Base-by-base conservation (phyloP, 2,329 filamentous ascomycete genomes). In the Diaporthe ilicicola region DNA sequence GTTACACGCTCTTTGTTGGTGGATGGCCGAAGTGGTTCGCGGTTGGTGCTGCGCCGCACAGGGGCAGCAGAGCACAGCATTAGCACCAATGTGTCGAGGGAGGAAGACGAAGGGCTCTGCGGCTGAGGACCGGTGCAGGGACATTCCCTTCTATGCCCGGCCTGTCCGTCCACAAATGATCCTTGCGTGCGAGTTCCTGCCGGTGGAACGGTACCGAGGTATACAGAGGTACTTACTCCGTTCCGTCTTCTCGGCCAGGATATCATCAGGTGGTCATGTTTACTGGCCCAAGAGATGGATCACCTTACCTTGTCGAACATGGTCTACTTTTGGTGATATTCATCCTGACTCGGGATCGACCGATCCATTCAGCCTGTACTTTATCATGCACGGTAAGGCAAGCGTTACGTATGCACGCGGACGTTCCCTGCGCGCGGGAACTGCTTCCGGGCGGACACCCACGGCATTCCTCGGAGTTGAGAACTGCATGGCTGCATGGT, bases 71-170 rank as follows among this genome's bases (percentile, higher is more conserved):
- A 48, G 24, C 44, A 70, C 59, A 61, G 27, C 44, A 61, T 37
- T 34, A 67, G 51, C 34, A 27, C 50, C 39, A 29, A 42, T 61
- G 24, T n/a, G n/a, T 53, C 15, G 34, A 54, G 48, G 15, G 34
- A 54, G 48, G 15, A 44, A 44, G 51, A 44, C 8, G 44, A 34
- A 50, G 37, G 42, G 29, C n/a, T 51, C 44, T 50, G 51, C 53
- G 69, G 69, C 62, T 70, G 69, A 62, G 34, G 27, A 50, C 29
- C n/a, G 19, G 44, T 64, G 24, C 59, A 56, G 64, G 65, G 50
- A 53, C 51, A 56, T 48, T 37, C 59, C 59, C 59, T 64, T 37
- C 59, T 48, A 1, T 12, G 29, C 59, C 59, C 59, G 59, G 42
- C 59, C 59, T 24, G 39, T 42, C 59, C 59, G 42, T 62, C 39